phyloP scores from a whole-genome alignment of 2,329 filamentous ascomycete species.

The Trichoderma atroviride region DNA sequence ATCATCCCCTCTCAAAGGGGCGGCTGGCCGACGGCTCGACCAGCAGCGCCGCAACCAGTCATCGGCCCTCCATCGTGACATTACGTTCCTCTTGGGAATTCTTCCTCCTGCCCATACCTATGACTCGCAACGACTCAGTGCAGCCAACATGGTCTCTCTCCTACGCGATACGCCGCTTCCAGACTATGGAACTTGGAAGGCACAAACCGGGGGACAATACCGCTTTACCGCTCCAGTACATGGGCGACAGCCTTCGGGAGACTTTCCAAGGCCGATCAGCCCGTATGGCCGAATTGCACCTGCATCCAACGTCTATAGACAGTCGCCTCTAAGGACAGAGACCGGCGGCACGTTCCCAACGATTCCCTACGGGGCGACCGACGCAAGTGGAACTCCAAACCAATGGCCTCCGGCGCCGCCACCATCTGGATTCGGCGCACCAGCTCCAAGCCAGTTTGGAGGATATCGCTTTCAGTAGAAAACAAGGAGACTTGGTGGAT shows the following conservation, averaged over 20 bases:
- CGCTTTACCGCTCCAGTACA: conserved; percentile 42
- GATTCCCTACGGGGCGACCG: conserved; percentile 38
- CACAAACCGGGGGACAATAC: conserved; percentile 43
- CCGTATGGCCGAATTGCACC: conserved; percentile 51
- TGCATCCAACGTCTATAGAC: conserved; percentile 51
- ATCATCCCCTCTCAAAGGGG: conserved; percentile 91
- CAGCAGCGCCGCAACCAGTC: conserved; percentile 69
- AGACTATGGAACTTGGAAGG: conserved; percentile 59
- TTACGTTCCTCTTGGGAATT: conserved; percentile 68
- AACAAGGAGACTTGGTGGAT: neutral
- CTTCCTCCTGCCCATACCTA: conserved; percentile 76
- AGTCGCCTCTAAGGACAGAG: conserved; percentile 55
- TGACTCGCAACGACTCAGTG: conserved; percentile 68
- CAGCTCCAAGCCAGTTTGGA: conserved; percentile 41
- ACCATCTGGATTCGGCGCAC: conserved; percentile 38
- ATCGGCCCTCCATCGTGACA: conserved; percentile 72
- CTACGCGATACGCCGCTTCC: conserved; percentile 70
- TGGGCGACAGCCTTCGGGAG: conserved; percentile 47
- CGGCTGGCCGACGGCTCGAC: conserved; percentile 81
- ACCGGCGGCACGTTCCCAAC: conserved; percentile 35
- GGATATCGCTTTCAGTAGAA: conserved; percentile 39
- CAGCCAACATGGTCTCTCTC: conserved; percentile 72
- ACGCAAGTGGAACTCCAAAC: conserved; percentile 32
- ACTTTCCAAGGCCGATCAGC: conserved; percentile 51
- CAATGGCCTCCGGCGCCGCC: conserved; percentile 38